phyloP scores from a whole-genome alignment of 2,329 filamentous ascomycete genomes.

The Cercospora sojina region DNA sequence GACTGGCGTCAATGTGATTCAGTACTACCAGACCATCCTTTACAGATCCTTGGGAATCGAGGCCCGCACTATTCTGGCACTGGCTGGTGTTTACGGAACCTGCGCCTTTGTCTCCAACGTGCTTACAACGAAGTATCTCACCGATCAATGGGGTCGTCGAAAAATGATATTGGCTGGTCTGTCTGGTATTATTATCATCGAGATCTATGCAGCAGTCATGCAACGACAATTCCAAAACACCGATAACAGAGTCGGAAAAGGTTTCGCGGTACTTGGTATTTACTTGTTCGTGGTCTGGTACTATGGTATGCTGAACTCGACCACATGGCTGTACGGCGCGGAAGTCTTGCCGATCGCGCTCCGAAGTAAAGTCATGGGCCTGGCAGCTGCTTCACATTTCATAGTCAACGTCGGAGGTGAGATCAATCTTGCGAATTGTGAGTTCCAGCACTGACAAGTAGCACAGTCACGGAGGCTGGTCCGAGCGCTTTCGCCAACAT shows the following conservation, averaged over 20 bases:
- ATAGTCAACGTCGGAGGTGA: slow-evolving; percentile 40
- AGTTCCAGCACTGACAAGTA: background rate
- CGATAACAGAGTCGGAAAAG: slow-evolving; percentile 57
- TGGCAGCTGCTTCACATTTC: slow-evolving; percentile 53
- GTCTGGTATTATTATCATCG: slow-evolving; percentile 53
- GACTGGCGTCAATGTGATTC: slow-evolving; percentile 60
- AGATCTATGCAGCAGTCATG: slow-evolving; percentile 61
- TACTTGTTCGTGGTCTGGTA: slow-evolving; percentile 59
- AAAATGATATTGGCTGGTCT: slow-evolving; percentile 60
- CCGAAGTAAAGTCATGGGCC: slow-evolving; percentile 56
- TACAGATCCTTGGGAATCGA: slow-evolving; percentile 57
- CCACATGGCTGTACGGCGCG: slow-evolving; percentile 48
- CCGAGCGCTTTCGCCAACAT: slow-evolving; percentile 59
- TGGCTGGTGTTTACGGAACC: slow-evolving; percentile 57
- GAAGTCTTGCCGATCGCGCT: slow-evolving; percentile 56
- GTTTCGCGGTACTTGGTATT: slow-evolving; percentile 59
- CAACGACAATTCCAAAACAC: slow-evolving; percentile 57
- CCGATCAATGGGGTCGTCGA: slow-evolving; percentile 59
- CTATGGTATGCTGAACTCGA: slow-evolving; percentile 32
- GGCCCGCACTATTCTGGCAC: slow-evolving; percentile 51
- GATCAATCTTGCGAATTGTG: background rate
- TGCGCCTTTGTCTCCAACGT: slow-evolving; percentile 53
- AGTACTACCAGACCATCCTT: slow-evolving; percentile 48
- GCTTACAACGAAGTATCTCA: slow-evolving; percentile 54
- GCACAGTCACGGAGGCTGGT: slow-evolving; percentile 40